Evolutionary conservation across 148 eudicot species (phyloP), one percentile per base, ranked within the genome.

Genomic region (Amaranthus cruentus): DNA sequence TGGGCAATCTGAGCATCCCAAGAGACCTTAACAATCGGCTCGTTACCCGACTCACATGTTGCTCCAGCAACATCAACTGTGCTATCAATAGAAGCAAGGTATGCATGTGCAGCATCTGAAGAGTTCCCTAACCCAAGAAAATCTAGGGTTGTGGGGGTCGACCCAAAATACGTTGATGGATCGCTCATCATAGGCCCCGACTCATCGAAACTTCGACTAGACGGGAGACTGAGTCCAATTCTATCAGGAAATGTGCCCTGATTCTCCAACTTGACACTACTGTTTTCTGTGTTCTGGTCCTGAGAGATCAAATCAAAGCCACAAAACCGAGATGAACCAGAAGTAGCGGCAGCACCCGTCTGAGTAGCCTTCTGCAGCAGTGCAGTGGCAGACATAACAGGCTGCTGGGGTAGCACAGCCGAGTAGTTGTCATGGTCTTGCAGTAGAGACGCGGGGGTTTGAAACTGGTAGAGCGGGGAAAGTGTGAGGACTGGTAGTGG

Each of bases 311-410:
- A 56, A 7, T 88, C 87, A 6, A 87, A 84, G 11, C 89, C 88
- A 4, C 85, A 84, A 21, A 91, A 91, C 62, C 87, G 78, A 3
- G 90, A 85, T n/a, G 87, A 75, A 53, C 78, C 75, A 4, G 14
- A 14, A 4, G 96, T 84, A 5, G 89, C 76, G 0, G 85, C 80
- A 38, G 87, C 75, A 6, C 96, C 93, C 86, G 87, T 85, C 68
- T 91, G 88, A 51, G 96, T 86, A 5, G 96, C 96, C 74, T 87
- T 87, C 49, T 87, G 96, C 57, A 91, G 91, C 73, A 91, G 71
- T 0, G 93, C 96, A 11, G 96, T 91, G 65, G 96, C 96, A 0
- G 96, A 88, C 47, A 91, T 64, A 7, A 89, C 82, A 0, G 95
- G 90, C 18, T 79, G 90, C 18, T 79, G 78, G 7, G 78, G 83